A percentile compares a stretch with the other conserved stretches of the same genome.
Conservation (phyloP, 108 stramenopile genomes). For the Skeletonema potamos region DNA sequence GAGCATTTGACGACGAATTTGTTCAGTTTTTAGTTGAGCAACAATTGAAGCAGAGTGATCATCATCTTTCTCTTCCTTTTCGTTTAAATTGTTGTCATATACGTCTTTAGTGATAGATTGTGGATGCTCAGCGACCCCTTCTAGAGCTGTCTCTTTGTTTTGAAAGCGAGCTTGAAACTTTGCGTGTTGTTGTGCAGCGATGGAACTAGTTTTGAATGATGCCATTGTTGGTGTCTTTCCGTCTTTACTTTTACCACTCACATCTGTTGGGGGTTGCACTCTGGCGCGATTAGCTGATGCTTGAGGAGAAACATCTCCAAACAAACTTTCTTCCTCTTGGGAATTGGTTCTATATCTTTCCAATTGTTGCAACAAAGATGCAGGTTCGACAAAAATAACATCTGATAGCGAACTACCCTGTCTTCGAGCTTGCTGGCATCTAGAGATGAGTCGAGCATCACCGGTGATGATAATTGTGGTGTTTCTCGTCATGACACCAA, state of each 20-base stretch:
- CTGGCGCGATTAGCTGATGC: background rate
- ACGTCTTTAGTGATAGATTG: background rate
- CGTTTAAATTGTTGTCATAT: constrained; percentile 1
- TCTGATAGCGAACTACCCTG: constrained; percentile 24
- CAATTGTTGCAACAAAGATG: constrained; percentile 42
- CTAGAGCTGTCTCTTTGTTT: background rate
- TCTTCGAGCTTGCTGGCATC: constrained; percentile 42
- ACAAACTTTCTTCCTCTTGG: constrained; percentile 31
- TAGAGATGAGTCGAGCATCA: constrained; percentile 52
- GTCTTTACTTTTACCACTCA: constrained; percentile 14
- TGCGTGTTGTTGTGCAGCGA: constrained; percentile 36
- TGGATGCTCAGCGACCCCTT: background rate
- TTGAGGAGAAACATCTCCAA: constrained; percentile 29
- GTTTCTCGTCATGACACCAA: constrained; percentile 14
- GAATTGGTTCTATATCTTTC: constrained; percentile 26
- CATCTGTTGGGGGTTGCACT: background rate
- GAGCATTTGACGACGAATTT: constrained; percentile 35
- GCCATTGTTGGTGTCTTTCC: constrained; percentile 41
- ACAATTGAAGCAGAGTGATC: constrained; percentile 10
- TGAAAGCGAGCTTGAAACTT: constrained; percentile 40
- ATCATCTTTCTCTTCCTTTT: background rate
- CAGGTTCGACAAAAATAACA: constrained; percentile 45
- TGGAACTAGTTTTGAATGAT: constrained; percentile 29
- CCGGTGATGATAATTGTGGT: constrained; percentile 64
- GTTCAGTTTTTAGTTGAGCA: constrained; percentile 37